Conservation (phyloP, 2,329 filamentous ascomycete genomes). For the Fusarium agapanthi region DNA sequence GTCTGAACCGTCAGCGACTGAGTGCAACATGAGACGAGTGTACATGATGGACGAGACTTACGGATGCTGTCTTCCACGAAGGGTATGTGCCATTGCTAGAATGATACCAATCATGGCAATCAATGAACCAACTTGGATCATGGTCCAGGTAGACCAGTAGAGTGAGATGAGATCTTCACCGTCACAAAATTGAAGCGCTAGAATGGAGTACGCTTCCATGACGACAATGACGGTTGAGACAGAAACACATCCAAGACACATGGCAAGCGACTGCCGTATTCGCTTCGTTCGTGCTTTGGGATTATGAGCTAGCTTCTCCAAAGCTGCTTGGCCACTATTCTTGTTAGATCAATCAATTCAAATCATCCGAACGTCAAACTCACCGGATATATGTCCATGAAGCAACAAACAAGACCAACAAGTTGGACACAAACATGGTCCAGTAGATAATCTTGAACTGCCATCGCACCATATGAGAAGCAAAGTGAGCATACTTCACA, state of each 20-base stretch:
- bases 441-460: conserved; percentile 59
- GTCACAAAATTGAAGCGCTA: conserved; percentile 67
- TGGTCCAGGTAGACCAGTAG: conserved; percentile 70
- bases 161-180: conserved; percentile 67
- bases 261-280: conserved; percentile 53
- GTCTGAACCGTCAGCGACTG: conserved; percentile 43
- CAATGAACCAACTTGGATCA: conserved; percentile 65
- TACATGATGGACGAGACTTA: conserved; percentile 44
- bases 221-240: conserved; percentile 57
- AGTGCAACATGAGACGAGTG: not conserved
- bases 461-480: conserved; percentile 51
- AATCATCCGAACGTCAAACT: conserved; percentile 21
- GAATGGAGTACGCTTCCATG: conserved; percentile 63
- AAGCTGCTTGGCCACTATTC: conserved; percentile 47
- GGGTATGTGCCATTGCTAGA: conserved; percentile 59
- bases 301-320: conserved; percentile 49
- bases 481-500: conserved; percentile 54
- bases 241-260: conserved; percentile 55
- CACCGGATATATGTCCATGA: conserved; percentile 54
- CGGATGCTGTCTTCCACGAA: conserved; percentile 61
- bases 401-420: conserved; percentile 55
- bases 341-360: not conserved
- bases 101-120: conserved; percentile 68
- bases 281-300: conserved; percentile 46
- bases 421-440: conserved; percentile 55